phyloP scores from a whole-genome alignment of 306 rosid species.

The Abrus pulchellus region DNA sequence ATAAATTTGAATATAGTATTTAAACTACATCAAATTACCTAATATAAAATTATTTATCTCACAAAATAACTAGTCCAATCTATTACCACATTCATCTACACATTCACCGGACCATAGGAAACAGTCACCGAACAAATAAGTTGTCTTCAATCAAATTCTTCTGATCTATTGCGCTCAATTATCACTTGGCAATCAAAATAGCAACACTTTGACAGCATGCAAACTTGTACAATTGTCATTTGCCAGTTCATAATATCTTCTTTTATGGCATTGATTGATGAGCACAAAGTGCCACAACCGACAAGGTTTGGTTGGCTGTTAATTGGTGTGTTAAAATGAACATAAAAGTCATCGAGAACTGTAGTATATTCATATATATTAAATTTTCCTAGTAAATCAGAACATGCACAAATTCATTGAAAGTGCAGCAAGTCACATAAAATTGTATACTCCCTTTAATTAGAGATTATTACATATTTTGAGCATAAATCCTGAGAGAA shows the following conservation, averaged over 20 bases:
- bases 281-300: not conserved
- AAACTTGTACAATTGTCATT: not conserved
- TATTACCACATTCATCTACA: no score
- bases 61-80: no score
- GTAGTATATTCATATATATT: not conserved
- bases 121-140: not conserved
- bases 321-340: not conserved
- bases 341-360: not conserved
- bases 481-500: slow-evolving; percentile 35
- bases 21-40: no score
- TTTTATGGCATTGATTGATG: not conserved
- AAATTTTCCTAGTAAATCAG: not conserved
- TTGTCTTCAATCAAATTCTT: not conserved
- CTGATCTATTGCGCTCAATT: not conserved
- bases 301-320: not conserved
- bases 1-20: no score
- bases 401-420: not conserved
- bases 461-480: slow-evolving; percentile 39
- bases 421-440: slow-evolving; percentile 18
- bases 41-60: no score
- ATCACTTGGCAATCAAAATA: not conserved
- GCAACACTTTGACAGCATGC: not conserved
- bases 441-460: slow-evolving; percentile 19
- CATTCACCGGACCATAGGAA: no score
- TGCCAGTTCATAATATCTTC: not conserved